These are phyloP conservation scores for Candida maris DNA, from an alignment of 805 yeast species.

Conservation along the genomic window DNA sequence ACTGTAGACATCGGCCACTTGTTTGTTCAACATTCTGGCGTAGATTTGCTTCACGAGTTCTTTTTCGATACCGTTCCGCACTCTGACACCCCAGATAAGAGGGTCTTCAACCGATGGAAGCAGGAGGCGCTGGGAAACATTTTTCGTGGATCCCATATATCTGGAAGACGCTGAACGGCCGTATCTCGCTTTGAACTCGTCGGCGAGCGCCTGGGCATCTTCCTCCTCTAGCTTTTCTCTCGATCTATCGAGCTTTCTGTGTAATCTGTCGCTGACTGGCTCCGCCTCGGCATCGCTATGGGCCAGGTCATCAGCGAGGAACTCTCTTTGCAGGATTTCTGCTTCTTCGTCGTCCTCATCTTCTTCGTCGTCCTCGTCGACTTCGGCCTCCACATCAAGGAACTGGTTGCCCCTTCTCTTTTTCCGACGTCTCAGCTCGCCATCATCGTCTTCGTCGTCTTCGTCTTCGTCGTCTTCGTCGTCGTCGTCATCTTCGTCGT, in stretches of 20 bases:
- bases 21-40: conserved; percentile 78
- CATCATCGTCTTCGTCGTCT: conserved; percentile 57
- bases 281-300: conserved; percentile 54
- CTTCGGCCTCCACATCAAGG: conserved; percentile 98
- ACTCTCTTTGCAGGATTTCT: conserved; percentile 80
- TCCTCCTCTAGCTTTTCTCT: conserved; percentile 85
- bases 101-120: conserved; percentile 97
- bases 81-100: conserved; percentile 90
- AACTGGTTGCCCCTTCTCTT: conserved; percentile 72
- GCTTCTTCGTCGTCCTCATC: conserved; percentile 93
- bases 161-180: conserved; percentile 79
- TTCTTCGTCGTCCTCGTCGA: conserved; percentile 95
- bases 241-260: conserved; percentile 81
- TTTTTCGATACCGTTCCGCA: conserved; percentile 90
- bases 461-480: conserved; percentile 36
- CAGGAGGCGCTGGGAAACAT: conserved; percentile 88
- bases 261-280: conserved; percentile 61
- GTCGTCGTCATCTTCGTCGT: conserved; percentile 28
- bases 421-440: conserved; percentile 43
- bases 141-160: conserved; percentile 78
- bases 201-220: conserved; percentile 93
- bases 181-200: conserved; percentile 85
- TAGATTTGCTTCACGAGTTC: conserved; percentile 80
- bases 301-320: conserved; percentile 71
- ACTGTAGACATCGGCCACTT: conserved; percentile 76